A percentile compares a stretch with the other conserved stretches of the same genome.
Evolutionary conservation across 352 stramenopile species (phyloP).

Genomic region (Pythium pyrilobum): DNA sequence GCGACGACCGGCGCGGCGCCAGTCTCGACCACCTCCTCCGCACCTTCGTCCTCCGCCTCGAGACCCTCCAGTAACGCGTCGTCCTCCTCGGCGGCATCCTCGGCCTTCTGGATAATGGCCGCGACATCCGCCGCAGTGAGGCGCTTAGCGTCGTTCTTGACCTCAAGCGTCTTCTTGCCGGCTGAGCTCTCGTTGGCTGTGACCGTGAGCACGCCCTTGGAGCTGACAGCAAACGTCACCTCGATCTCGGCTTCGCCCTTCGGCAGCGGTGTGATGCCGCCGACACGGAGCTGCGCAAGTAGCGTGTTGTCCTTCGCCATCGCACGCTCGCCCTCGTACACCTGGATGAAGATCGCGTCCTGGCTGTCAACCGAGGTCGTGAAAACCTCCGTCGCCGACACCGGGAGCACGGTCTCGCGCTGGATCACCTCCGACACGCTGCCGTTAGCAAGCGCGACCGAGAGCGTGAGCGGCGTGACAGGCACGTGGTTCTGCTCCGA

Average conservation of each 20-base stretch:
- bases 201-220: conserved; percentile 94
- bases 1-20: conserved; percentile 22
- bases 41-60: conserved; percentile 57
- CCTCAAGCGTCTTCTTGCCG: conserved; percentile 69
- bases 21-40: conserved; percentile 24
- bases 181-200: conserved; percentile 78
- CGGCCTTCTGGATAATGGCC: conserved; percentile 75
- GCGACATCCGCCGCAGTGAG: conserved; percentile 63
- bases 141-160: conserved; percentile 69
- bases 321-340: conserved; percentile 94
- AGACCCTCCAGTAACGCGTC: conserved; percentile 69
- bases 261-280: conserved; percentile 82
- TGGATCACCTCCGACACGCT: conserved; percentile 91
- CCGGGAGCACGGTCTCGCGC: conserved; percentile 88
- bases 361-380: conserved; percentile 92
- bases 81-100: conserved; percentile 81
- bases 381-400: conserved; percentile 76
- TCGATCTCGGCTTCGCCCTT: conserved; percentile 92
- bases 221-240: conserved; percentile 91
- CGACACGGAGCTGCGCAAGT: conserved; percentile 88
- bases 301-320: conserved; percentile 97
- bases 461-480: conserved; percentile 91
- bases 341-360: conserved; percentile 86
- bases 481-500: conserved; percentile 81
- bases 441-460: conserved; percentile 88